phyloP scores from a whole-genome alignment of 2,329 filamentous ascomycete species.

The Xylaria sp. region DNA sequence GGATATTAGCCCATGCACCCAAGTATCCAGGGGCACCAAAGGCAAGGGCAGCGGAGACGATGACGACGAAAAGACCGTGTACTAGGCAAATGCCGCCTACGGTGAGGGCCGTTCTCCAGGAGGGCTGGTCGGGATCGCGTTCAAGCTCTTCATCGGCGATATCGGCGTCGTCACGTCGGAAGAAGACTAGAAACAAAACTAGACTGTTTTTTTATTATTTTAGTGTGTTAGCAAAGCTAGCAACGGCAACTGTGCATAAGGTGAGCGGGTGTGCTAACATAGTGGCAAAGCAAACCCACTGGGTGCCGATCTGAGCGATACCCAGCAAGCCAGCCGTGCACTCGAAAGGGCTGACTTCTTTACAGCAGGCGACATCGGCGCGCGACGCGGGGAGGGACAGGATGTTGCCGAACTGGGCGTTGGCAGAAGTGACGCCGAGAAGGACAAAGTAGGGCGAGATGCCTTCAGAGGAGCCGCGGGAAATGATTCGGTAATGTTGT shows the following conservation, averaged over 20 bases:
- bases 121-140: constrained; percentile 62
- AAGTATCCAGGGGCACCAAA: constrained; percentile 71
- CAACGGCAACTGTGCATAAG: constrained; percentile 1
- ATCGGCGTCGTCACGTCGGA: constrained; percentile 71
- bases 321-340: constrained; percentile 88
- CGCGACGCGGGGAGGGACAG: constrained; percentile 85
- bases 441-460: constrained; percentile 96
- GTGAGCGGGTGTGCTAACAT: constrained; percentile 71
- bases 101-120: constrained; percentile 80
- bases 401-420: constrained; percentile 91
- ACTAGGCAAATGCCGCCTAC: constrained; percentile 78
- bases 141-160: constrained; percentile 60
- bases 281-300: constrained; percentile 90
- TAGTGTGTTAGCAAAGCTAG: constrained; percentile 38
- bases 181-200: constrained; percentile 93
- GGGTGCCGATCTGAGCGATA: constrained; percentile 88
- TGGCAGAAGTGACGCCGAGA: constrained; percentile 90
- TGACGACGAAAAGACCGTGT: constrained; percentile 76
- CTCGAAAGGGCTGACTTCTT: constrained; percentile 79
- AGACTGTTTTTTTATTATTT: constrained; percentile 65
- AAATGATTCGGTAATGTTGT: constrained; percentile 92
- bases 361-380: constrained; percentile 86
- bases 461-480: constrained; percentile 85
- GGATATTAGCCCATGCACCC: constrained; percentile 82
- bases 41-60: constrained; percentile 75